A percentile compares a stretch with the other conserved stretches of the same genome.
These are phyloP conservation scores for Ballota nigra DNA, from an alignment of 257 asterid species.

Conservation along the genomic window DNA sequence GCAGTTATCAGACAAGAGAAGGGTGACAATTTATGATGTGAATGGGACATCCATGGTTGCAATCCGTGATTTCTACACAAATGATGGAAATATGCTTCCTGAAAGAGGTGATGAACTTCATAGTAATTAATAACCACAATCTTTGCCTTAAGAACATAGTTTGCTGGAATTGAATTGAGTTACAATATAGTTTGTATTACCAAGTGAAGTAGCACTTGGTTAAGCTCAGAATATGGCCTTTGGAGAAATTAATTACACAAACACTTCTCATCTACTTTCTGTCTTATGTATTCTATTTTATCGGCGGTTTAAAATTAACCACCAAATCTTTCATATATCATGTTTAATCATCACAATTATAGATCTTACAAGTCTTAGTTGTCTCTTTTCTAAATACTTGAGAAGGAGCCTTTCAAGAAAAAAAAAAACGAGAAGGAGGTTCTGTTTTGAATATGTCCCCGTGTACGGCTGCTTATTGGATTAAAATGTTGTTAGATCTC, in stretches of 20 bases:
- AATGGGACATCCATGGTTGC: conserved; percentile 48
- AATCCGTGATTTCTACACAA: conserved; percentile 44
- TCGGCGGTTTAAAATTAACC: not conserved
- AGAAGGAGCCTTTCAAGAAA: too few relatives aligned
- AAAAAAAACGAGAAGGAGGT: too few relatives aligned
- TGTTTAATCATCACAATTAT: not conserved
- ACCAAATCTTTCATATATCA: not conserved
- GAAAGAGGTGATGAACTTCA: conserved; percentile 40
- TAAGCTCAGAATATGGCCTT: not conserved
- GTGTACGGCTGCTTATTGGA: conserved; percentile 2
- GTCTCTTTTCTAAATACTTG: not conserved
- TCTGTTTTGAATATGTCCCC: not conserved
- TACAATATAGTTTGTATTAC: not conserved
- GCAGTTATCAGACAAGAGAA: conserved; percentile 55
- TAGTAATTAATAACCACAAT: not conserved
- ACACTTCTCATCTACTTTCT: not conserved
- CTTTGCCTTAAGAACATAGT: not conserved
- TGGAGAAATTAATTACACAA: not conserved
- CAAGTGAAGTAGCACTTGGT: not conserved
- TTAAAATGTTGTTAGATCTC: not conserved
- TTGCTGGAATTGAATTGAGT: not conserved
- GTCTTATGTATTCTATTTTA: not conserved
- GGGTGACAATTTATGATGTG: conserved; percentile 38
- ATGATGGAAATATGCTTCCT: conserved; percentile 48
- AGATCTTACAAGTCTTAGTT: not conserved